Evolutionary conservation across 306 rosid species (phyloP).

Genomic region (Biancaea sappan): DNA sequence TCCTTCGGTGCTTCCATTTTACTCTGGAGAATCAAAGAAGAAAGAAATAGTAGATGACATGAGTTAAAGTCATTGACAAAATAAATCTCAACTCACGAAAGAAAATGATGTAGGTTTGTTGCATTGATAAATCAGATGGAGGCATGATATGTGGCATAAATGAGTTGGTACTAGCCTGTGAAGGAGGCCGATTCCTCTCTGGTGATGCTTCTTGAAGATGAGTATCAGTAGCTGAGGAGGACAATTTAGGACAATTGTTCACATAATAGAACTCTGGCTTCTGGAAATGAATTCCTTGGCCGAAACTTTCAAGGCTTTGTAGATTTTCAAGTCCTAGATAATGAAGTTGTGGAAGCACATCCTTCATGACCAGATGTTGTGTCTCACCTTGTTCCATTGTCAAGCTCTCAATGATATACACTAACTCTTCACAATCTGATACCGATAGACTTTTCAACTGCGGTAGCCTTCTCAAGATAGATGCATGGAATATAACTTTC

Average conservation of each 20-base stretch:
- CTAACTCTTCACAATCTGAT: neutral
- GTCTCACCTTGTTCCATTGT: neutral
- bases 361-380: neutral
- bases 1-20: neutral
- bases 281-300: conserved; percentile 2
- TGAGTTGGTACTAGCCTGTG: no score
- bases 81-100: neutral
- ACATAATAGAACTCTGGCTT: neutral
- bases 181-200: no score
- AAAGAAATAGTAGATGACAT: neutral
- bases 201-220: no score
- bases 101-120: no score
- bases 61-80: neutral
- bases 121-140: no score
- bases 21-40: neutral
- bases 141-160: no score
- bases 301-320: neutral
- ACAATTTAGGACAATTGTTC: conserved; percentile 6
- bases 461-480: neutral
- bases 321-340: neutral
- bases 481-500: neutral
- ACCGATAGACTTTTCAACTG: neutral
- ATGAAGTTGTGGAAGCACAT: conserved; percentile 1
- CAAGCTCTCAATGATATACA: conserved; percentile 14
- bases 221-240: no score